These are phyloP conservation scores for Galerina marginata DNA, from an alignment of 768 basidiomycete genomes.

Conservation along the genomic window DNA sequence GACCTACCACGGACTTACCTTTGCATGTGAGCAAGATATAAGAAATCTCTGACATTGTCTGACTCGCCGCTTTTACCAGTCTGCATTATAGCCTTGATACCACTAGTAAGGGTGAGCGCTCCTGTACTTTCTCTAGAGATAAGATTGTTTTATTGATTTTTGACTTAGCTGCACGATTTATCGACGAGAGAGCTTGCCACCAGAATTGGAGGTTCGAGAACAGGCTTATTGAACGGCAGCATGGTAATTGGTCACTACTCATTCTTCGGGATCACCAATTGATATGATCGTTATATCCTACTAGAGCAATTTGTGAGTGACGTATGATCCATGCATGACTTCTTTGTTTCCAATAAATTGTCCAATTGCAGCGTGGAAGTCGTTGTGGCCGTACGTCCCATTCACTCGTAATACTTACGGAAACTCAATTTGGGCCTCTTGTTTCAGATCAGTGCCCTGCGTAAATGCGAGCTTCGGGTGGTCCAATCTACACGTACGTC, in stretches of 20 bases:
- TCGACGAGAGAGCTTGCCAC: constrained; percentile 74
- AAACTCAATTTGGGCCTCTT: not conserved
- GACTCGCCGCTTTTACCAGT: constrained; percentile 40
- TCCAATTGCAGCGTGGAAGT: constrained; percentile 52
- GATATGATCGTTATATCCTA: constrained; percentile 9
- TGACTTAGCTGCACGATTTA: constrained; percentile 72
- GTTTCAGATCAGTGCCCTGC: constrained; percentile 73
- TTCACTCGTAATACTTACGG: not conserved
- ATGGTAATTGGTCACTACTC: constrained; percentile 49
- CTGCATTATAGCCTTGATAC: constrained; percentile 73
- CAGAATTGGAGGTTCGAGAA: constrained; percentile 76
- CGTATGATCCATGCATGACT: not conserved
- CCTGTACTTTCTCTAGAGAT: not conserved
- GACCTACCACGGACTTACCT: constrained; percentile 58
- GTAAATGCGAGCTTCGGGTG: constrained; percentile 80
- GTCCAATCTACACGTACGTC: constrained; percentile 77
- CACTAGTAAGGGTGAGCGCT: constrained; percentile 69
- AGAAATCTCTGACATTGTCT: not conserved
- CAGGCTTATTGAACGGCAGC: constrained; percentile 82
- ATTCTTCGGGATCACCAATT: not conserved
- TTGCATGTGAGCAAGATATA: constrained; percentile 54
- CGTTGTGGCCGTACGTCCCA: constrained; percentile 69
- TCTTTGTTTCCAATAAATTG: too few relatives aligned
- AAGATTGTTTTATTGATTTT: not conserved
- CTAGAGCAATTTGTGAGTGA: constrained; percentile 71